These are phyloP conservation scores for Metschnikowia continentalis DNA, from an alignment of 805 yeast genomes.

Conservation along the genomic window DNA sequence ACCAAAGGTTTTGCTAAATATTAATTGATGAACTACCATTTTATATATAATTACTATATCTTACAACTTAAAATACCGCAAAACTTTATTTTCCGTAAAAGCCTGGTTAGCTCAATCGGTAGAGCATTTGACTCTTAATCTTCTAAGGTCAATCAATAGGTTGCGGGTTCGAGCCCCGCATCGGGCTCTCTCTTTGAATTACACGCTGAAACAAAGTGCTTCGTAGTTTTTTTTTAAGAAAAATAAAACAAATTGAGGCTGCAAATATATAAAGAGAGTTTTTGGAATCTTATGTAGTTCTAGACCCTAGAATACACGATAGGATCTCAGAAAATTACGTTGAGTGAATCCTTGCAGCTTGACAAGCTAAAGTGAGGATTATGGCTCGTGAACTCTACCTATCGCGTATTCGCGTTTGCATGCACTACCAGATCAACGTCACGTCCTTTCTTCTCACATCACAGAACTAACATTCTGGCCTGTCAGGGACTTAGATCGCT, in stretches of 20 bases:
- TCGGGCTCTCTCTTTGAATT: constrained; percentile 16
- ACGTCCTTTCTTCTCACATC: background rate
- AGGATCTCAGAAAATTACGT: too few species aligned
- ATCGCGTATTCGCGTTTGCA: constrained; percentile 1
- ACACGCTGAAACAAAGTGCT: background rate
- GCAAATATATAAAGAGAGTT: too few species aligned
- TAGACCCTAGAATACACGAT: too few species aligned
- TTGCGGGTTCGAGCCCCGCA: constrained; percentile 25
- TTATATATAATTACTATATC: background rate
- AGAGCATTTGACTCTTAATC: constrained; percentile 23
- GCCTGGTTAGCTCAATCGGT: constrained; percentile 22
- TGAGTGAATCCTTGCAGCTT: background rate
- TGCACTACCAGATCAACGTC: constrained; percentile 3
- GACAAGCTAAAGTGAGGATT: too few species aligned
- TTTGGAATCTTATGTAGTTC: too few species aligned
- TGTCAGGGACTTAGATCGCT: background rate
- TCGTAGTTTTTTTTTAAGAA: background rate
- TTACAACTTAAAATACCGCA: background rate
- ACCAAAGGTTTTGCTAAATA: too few species aligned
- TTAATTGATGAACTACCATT: too few species aligned
- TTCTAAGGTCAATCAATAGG: constrained; percentile 22
- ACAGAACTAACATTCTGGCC: background rate
- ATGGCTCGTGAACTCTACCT: background rate
- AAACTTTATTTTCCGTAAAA: background rate
- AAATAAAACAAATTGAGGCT: too few species aligned